These are phyloP conservation scores for Picocystis sp. DNA, from an alignment of 163 green algal species.

Conservation along the genomic window DNA sequence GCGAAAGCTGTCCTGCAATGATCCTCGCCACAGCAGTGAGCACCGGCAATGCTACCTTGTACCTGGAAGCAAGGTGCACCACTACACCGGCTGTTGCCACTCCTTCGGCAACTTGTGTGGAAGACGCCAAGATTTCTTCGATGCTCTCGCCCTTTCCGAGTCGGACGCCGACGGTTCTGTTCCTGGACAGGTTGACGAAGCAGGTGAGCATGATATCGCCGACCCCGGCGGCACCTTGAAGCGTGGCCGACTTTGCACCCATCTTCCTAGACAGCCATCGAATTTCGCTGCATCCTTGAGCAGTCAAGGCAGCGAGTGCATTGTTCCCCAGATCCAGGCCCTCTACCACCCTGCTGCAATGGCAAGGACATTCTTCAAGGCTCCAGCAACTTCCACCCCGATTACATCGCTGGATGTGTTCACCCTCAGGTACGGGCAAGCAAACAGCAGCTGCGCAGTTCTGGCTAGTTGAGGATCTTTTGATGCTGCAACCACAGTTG, in stretches of 20 bases:
- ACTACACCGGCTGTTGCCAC: constrained; percentile 87
- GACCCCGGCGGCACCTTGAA: constrained; percentile 73
- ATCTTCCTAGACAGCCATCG: constrained; percentile 84
- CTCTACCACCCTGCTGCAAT: constrained; percentile 93
- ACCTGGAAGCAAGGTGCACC: constrained; percentile 66
- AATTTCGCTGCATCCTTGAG: constrained; percentile 52
- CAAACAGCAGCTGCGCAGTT: constrained; percentile 67
- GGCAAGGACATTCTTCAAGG: constrained; percentile 96
- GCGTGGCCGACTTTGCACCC: constrained; percentile 72
- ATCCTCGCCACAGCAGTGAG: constrained; percentile 87
- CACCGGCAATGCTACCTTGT: constrained; percentile 82
- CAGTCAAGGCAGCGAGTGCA: constrained; percentile 70
- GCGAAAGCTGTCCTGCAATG: constrained; percentile 59
- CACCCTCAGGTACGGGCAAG: constrained; percentile 68
- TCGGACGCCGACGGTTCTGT: constrained; percentile 76
- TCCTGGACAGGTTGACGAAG: constrained; percentile 84
- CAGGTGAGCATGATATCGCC: constrained; percentile 99
- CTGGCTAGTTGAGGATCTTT: constrained; percentile 15
- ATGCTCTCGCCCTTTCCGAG: constrained; percentile 74
- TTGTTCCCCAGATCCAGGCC: constrained; percentile 89
- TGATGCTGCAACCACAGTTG: constrained; percentile 31
- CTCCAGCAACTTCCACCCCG: constrained; percentile 87
- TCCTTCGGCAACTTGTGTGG: constrained; percentile 69
- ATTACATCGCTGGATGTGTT: constrained; percentile 86
- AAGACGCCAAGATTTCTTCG: constrained; percentile 69